phyloP scores from a whole-genome alignment of 1,139 yeast genomes.

The Diutina siamensis region DNA sequence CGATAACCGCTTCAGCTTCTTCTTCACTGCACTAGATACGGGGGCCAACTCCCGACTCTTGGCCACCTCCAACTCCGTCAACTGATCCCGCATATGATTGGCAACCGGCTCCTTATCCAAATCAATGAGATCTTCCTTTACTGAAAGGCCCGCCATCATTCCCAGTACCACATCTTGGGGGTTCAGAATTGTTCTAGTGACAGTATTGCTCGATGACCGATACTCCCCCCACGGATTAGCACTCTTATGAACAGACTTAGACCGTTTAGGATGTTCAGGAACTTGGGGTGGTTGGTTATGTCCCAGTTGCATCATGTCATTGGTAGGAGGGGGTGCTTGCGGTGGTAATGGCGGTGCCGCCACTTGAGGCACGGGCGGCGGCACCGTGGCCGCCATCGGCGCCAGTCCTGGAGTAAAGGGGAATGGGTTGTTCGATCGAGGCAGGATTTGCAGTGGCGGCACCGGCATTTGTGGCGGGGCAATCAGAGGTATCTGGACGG shows the following conservation, averaged over 20 bases:
- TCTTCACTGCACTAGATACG: slow-evolving; percentile 10
- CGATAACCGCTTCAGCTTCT: slow-evolving; percentile 18
- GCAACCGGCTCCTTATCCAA: slow-evolving; percentile 9
- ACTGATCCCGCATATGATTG: not conserved
- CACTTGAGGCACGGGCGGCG: not conserved
- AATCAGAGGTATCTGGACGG: not conserved
- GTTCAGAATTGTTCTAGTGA: slow-evolving; percentile 5
- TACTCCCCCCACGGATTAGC: slow-evolving; percentile 21
- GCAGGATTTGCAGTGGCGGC: not conserved
- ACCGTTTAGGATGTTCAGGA: slow-evolving; percentile 8
- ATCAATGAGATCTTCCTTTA: slow-evolving; percentile 6
- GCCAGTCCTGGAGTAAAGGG: not conserved
- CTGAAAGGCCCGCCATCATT: slow-evolving; percentile 7
- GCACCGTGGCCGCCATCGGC: not conserved
- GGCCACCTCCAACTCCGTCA: not conserved
- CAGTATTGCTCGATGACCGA: slow-evolving; percentile 5
- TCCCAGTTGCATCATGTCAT: not conserved
- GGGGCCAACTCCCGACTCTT: not conserved
- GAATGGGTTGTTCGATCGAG: slow-evolving; percentile 4
- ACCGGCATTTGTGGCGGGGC: not conserved
- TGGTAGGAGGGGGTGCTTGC: not conserved
- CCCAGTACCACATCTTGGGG: slow-evolving; percentile 7
- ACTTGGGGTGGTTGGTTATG: slow-evolving; percentile 1
- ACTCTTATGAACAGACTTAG: slow-evolving; percentile 6
- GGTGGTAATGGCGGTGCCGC: not conserved